Percentiles rank a stretch among this genome's conserved stretches.
Conservation (phyloP, 1,284 basidiomycete genomes). For the Fistulinella cinereoalba region DNA sequence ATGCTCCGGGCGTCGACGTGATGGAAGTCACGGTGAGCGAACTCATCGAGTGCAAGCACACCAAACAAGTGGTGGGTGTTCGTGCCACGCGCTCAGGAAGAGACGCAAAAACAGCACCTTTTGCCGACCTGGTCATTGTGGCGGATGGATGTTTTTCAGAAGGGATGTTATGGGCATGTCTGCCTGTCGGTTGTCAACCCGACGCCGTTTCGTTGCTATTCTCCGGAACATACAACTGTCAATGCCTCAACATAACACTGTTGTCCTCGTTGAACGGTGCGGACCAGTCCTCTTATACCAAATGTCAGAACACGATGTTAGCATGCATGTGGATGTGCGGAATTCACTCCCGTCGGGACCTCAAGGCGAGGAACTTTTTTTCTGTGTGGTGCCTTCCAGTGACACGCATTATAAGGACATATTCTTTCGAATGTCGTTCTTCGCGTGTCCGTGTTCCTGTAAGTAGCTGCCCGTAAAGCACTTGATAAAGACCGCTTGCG, state of each 20-base stretch:
- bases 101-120: slow-evolving; percentile 50
- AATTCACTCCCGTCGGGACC: slow-evolving; percentile 79
- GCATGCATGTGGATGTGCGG: slow-evolving; percentile 92
- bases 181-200: slow-evolving; percentile 44
- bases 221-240: slow-evolving; percentile 65
- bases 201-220: slow-evolving; percentile 68
- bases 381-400: not conserved
- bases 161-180: slow-evolving; percentile 48
- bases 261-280: slow-evolving; percentile 57
- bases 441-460: slow-evolving; percentile 72
- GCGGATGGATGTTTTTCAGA: slow-evolving; percentile 96
- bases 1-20: slow-evolving; percentile 63
- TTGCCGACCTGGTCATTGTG: slow-evolving; percentile 80
- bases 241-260: slow-evolving; percentile 72
- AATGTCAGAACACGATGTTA: slow-evolving; percentile 76
- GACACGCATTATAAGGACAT: slow-evolving; percentile 49
- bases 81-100: slow-evolving; percentile 45
- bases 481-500: slow-evolving; percentile 73
- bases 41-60: slow-evolving; percentile 60
- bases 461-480: slow-evolving; percentile 58
- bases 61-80: slow-evolving; percentile 61
- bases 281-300: slow-evolving; percentile 83
- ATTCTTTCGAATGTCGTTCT: slow-evolving; percentile 74
- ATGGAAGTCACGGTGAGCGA: slow-evolving; percentile 83
- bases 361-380: slow-evolving; percentile 55